Evolutionary conservation across 495 filamentous ascomycete species (phyloP), one percentile per base, ranked within the genome.

Genomic region (Penicillium samsonianum): DNA sequence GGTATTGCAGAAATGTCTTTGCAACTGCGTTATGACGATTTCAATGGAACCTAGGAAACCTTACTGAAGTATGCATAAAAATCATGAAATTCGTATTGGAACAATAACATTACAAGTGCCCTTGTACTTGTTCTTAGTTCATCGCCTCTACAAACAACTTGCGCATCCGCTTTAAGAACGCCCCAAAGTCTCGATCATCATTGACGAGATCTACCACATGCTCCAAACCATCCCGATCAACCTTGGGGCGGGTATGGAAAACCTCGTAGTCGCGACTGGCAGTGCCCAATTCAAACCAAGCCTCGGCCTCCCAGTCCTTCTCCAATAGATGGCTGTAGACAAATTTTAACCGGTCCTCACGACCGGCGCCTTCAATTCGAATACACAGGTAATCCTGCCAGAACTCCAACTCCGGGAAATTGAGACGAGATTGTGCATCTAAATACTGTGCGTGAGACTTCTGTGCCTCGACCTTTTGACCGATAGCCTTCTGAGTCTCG

Each of bases 341-440:
- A 76, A 98, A 96, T 72, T 92, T 95, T 59, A 98, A 77, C 37
- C 90, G 80, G 73, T 97, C 92, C 52, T 88, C 86, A 49, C 81
- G 79, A 0, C 93, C 93, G 0, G 89, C 89, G 4, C 94, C 94
- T 69, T 98, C 92, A 67, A 98, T 93, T 49, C 88, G 79, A 75
- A 98, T 64, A 56, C 93, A 89, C 58, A 98, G 77, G 69, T 91
- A 91, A 54, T 89, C 87, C 66, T 95, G 87, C 95, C 95, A 98
- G 71, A 98, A 98, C 38, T 91, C 87, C 38, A 98, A 79, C 71
- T 98, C 94, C 3, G 94, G 94, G 42, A 87, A 82, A 71, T 98
- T 96, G 58, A 89, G 87, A 41, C 90, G 82, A 35, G 87, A 80
- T 72, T 97, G 93, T 28, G 85, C 79, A 67, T 95, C 89, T 25